Evolutionary conservation across 2,329 filamentous ascomycete genomes (phyloP).

Genomic region (Hymenoscyphus albidus): DNA sequence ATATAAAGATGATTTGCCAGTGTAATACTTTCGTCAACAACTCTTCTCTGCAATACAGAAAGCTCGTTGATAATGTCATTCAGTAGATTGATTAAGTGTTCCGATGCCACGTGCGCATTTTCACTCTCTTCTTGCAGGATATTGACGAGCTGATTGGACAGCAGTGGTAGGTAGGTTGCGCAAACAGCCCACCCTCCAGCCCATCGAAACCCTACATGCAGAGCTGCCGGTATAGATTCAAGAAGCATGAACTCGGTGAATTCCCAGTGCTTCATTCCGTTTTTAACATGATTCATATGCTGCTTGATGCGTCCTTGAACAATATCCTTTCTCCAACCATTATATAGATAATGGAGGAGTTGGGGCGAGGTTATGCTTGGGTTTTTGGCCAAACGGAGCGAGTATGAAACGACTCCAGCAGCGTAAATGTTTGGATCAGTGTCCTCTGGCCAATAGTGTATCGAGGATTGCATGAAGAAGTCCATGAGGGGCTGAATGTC

Average conservation of each 20-base stretch:
- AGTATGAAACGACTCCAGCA: constrained; percentile 31
- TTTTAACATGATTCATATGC: constrained; percentile 21
- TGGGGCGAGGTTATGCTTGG: constrained; percentile 21
- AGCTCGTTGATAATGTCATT: constrained; percentile 27
- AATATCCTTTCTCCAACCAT: constrained; percentile 28
- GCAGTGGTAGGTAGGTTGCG: constrained; percentile 25
- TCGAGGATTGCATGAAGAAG: constrained; percentile 29
- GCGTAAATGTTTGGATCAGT: constrained; percentile 30
- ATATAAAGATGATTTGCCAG: constrained; percentile 17
- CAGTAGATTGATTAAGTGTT: constrained; percentile 22
- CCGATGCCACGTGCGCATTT: constrained; percentile 16
- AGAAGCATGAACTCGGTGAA: constrained; percentile 29
- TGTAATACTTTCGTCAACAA: constrained; percentile 12
- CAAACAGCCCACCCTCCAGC: constrained; percentile 25
- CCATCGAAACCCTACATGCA: constrained; percentile 26
- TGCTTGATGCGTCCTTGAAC: constrained; percentile 14
- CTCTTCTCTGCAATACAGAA: constrained; percentile 4
- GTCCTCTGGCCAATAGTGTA: constrained; percentile 30
- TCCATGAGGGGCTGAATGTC: constrained; percentile 26
- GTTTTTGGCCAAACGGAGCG: constrained; percentile 23
- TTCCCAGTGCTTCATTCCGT: constrained; percentile 23
- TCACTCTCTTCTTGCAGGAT: constrained; percentile 13
- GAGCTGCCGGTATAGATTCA: constrained; percentile 28
- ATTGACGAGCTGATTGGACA: constrained; percentile 14
- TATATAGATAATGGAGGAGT: constrained; percentile 32